phyloP scores from a whole-genome alignment of 805 yeast genomes.

The Pichia cabralensis region DNA sequence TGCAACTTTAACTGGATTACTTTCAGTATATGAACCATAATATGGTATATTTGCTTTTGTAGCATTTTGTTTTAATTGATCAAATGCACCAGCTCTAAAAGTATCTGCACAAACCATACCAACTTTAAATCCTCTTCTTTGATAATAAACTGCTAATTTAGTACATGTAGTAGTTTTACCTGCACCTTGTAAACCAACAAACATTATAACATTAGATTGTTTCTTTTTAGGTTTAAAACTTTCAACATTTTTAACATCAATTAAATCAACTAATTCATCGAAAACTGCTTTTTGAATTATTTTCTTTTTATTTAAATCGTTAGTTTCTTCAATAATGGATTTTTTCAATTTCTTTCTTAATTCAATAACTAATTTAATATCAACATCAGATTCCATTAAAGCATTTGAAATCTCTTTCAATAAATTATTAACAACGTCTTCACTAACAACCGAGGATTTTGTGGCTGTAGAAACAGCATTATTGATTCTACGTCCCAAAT shows the following conservation, averaged over 20 bases:
- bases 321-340: slow-evolving; percentile 46
- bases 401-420: slow-evolving; percentile 87
- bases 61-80: slow-evolving; percentile 95
- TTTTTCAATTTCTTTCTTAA: slow-evolving; percentile 62
- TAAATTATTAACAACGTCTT: slow-evolving; percentile 53
- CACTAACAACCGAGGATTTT: slow-evolving; percentile 45
- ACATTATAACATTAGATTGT: slow-evolving; percentile 75
- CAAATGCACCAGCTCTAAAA: slow-evolving; percentile 99
- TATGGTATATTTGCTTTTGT: slow-evolving; percentile 90
- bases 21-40: slow-evolving; percentile 90
- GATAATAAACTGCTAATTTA: slow-evolving; percentile 88
- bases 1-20: slow-evolving; percentile 91
- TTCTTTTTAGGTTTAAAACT: slow-evolving; percentile 79
- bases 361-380: slow-evolving; percentile 69
- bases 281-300: slow-evolving; percentile 84
- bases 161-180: slow-evolving; percentile 99
- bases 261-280: slow-evolving; percentile 82
- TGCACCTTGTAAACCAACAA: slow-evolving; percentile 97
- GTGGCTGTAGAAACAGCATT: slow-evolving; percentile 60
- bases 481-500: slow-evolving; percentile 68
- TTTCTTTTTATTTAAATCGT: slow-evolving; percentile 61
- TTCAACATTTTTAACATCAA: slow-evolving; percentile 47
- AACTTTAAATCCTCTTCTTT: slow-evolving; percentile 85
- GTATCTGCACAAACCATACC: slow-evolving; percentile 99
- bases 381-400: slow-evolving; percentile 87